phyloP scores from a whole-genome alignment of 2,329 filamentous ascomycete species.

The Raffaelea ambrosiae region DNA sequence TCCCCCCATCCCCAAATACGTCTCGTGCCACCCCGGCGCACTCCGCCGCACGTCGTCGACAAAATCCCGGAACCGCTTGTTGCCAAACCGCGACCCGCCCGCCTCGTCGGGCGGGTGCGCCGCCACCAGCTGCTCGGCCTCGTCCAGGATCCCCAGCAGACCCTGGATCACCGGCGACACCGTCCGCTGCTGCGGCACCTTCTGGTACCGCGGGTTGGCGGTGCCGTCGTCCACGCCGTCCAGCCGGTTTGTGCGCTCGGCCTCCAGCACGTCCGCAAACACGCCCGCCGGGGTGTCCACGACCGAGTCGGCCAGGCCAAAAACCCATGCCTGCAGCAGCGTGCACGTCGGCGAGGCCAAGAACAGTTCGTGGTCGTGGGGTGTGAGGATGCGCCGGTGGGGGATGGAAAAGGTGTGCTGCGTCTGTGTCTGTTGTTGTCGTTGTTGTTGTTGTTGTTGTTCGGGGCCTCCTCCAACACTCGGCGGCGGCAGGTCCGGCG shows the following conservation, averaged over 20 bases:
- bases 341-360: conserved; percentile 65
- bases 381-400: conserved; percentile 71
- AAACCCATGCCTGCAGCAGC: conserved; percentile 77
- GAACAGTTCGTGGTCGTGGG: conserved; percentile 73
- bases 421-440: neutral
- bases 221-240: too few relatives aligned
- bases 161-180: conserved; percentile 56
- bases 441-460: too few relatives aligned
- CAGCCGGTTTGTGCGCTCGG: neutral
- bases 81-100: conserved; percentile 85
- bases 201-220: conserved; percentile 5
- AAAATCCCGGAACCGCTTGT: conserved; percentile 80
- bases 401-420: conserved; percentile 56
- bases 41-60: conserved; percentile 59
- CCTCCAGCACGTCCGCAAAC: conserved; percentile 20
- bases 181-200: conserved; percentile 20
- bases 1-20: conserved; percentile 46
- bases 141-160: conserved; percentile 62
- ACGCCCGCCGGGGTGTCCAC: conserved; percentile 41
- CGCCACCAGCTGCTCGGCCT: conserved; percentile 57
- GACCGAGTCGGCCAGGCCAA: conserved; percentile 76
- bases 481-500: conserved; percentile 62
- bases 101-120: conserved; percentile 75
- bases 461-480: neutral
- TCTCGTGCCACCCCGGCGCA: conserved; percentile 52